These are phyloP conservation scores for Aspergillus phoenicis DNA, from an alignment of 2,329 filamentous ascomycete genomes.

Conservation along the genomic window DNA sequence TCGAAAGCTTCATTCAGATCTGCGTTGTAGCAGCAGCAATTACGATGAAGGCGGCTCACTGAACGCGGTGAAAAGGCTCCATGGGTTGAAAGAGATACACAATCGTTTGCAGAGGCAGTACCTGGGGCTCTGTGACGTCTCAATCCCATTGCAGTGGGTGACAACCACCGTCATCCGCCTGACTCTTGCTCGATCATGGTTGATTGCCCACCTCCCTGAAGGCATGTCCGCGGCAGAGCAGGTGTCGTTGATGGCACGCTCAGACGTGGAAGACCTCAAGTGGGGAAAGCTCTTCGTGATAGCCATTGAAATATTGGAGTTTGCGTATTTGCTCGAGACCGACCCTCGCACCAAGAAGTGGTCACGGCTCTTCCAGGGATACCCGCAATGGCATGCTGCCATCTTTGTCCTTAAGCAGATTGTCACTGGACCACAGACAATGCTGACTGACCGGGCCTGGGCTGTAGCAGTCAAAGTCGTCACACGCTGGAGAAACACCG, in stretches of 20 bases:
- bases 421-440: slow-evolving; percentile 57
- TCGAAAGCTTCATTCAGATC: slow-evolving; percentile 12
- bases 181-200: background rate
- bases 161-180: background rate
- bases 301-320: background rate
- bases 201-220: background rate
- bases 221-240: no score
- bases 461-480: background rate
- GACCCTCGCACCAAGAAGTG: background rate
- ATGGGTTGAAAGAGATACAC: slow-evolving; percentile 44
- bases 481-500: background rate
- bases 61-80: slow-evolving; percentile 37
- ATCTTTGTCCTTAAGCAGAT: slow-evolving; percentile 62
- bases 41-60: slow-evolving; percentile 29
- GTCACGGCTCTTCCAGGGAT: background rate
- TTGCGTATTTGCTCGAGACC: background rate
- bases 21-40: background rate
- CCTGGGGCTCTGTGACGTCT: slow-evolving; percentile 54
- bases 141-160: slow-evolving; percentile 44
- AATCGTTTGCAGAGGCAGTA: slow-evolving; percentile 41
- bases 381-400: slow-evolving; percentile 43
- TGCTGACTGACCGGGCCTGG: slow-evolving; percentile 32
- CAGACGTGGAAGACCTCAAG: slow-evolving; percentile 27
- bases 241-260: no score
- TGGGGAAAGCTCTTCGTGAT: background rate